Conservation (phyloP, 2,329 filamentous ascomycete species). For the Fusarium anthophilum region DNA sequence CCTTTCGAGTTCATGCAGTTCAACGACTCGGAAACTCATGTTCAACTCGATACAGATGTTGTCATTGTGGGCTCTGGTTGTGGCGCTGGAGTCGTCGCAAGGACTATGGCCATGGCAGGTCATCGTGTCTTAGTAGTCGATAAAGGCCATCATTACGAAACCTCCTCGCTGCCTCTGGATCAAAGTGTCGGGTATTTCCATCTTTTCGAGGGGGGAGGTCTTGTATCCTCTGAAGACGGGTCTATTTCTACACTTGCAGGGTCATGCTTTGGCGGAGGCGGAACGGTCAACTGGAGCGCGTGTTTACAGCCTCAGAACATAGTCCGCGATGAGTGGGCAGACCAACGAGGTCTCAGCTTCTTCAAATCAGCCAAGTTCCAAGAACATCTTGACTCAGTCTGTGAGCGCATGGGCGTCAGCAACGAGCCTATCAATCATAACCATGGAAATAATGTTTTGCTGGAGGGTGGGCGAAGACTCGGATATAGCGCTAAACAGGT, state of each 20-base stretch:
- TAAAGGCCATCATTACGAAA: neutral
- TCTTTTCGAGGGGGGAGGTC: neutral
- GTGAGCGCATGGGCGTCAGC: neutral
- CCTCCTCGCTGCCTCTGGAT: neutral
- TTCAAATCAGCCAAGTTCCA: neutral
- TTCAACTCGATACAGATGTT: neutral
- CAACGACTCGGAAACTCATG: neutral
- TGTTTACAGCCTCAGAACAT: neutral
- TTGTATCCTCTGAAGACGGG: neutral
- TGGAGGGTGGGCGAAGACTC: neutral
- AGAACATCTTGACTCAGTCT: neutral
- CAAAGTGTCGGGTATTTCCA: neutral
- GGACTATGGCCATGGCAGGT: neutral
- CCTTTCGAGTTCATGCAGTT: neutral
- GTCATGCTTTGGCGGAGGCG: neutral
- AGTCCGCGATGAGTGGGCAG: neutral
- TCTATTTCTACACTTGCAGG: neutral
- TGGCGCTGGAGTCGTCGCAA: neutral
- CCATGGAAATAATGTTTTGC: neutral
- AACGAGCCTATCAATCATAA: neutral
- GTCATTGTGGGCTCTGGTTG: neutral
- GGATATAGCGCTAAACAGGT: neutral
- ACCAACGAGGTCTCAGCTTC: neutral
- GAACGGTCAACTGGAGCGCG: conserved; percentile 3
- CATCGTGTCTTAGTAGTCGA: neutral